Base-by-base conservation (phyloP, 2,329 filamentous ascomycete genomes). In the Pestalotiopsis sp. region DNA sequence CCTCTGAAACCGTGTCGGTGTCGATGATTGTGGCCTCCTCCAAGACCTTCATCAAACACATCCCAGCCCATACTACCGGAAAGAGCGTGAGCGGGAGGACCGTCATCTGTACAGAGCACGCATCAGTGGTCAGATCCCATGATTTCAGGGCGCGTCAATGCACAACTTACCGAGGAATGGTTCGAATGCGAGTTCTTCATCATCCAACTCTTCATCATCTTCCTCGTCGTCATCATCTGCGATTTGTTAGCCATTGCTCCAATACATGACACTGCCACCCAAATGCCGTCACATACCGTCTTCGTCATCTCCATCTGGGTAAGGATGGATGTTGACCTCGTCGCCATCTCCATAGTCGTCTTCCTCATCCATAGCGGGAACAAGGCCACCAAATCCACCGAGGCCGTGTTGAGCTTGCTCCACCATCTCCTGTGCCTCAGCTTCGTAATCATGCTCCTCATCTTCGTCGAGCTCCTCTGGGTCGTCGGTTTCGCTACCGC, bases 191-290 rank as follows among this genome's bases (percentile, higher is more conserved):
- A 89, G 90, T 67, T 90, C 87, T 23, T 89, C 88, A 64, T 93
- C 92, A 59, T 91, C 90, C 73, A 92, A 87, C 38, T 90, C 88
- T 25, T 91, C 91, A 20, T 92, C 91, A 61, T 94, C 93, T 4
- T 89, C 87, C 5, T 87, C 86, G 56, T 84, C 83, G 65, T 84
- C 79, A 80, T 60, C 23, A 57, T 27, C 38, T n/a, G 64, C 75
- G 64, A 77, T 78, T 71, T 76, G 72, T 63, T 64, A 52, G 38
- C 23, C 52, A 68, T 59, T 20, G 6, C n/a, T 45, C 12, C n/a
- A 36, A 17, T 14, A 7, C 14, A 6, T 27, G 31, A 66, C 45
- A 86, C 84, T 85, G 69, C 85, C 41, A 45, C 12, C 4, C 31
- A 45, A 11, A n/a, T 25, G 14, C 20, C 25, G 23, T 36, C 17